Conservation (phyloP, 2,329 filamentous ascomycete species). For the Exserohilum rostratum region DNA sequence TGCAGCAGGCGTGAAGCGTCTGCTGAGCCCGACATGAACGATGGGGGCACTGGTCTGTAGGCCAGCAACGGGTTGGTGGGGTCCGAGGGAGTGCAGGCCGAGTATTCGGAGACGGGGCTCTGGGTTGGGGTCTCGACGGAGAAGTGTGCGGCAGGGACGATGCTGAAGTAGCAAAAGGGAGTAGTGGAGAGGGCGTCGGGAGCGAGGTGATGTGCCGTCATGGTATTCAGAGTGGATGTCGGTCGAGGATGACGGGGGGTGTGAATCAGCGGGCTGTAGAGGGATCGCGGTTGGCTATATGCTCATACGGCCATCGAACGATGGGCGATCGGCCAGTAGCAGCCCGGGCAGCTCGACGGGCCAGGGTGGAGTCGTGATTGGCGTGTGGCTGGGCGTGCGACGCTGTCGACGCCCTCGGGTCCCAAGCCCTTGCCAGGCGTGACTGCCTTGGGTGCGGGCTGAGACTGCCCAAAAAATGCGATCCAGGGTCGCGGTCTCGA, state of each 20-base stretch:
- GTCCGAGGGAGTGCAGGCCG: conserved; percentile 33
- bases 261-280: conserved; percentile 16
- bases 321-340: conserved; percentile 7
- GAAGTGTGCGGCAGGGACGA: conserved; percentile 37
- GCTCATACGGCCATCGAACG: conserved; percentile 16
- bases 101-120: conserved; percentile 32
- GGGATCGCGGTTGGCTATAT: conserved; percentile 22
- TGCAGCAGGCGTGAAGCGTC: conserved; percentile 48
- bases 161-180: conserved; percentile 44
- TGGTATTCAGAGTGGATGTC: conserved; percentile 11
- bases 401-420: conserved; percentile 9
- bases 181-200: conserved; percentile 14
- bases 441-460: neutral
- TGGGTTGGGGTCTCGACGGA: conserved; percentile 40
- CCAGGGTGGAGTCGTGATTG: conserved; percentile 13
- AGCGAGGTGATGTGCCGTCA: conserved; percentile 19
- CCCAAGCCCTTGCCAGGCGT: conserved; percentile 5
- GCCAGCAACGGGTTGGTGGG: conserved; percentile 47
- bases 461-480: neutral
- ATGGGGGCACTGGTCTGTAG: conserved; percentile 22
- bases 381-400: conserved; percentile 6
- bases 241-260: conserved; percentile 9
- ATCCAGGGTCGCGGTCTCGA: conserved; percentile 8
- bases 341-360: conserved; percentile 8
- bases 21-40: conserved; percentile 28